Evolutionary conservation across 345 rosid genomes (phyloP), one percentile per base, ranked within the genome.

Genomic region (Citrus cavaleriei): DNA sequence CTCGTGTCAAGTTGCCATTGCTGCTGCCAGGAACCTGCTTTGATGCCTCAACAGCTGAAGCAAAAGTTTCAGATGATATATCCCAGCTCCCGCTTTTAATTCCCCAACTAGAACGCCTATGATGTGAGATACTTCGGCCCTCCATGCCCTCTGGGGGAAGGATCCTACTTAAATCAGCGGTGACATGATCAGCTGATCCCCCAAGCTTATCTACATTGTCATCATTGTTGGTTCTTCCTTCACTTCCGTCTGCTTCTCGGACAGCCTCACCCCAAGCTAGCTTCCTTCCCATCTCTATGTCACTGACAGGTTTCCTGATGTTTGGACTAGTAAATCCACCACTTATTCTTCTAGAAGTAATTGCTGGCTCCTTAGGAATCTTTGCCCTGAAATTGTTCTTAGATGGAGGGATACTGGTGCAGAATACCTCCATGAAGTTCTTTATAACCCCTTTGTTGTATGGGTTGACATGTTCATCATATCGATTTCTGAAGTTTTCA

Each of bases 401-500:
- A 7, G 98, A 93, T 72, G 90, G 76, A 62, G 95, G 89, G 75
- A 96, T 85, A 1, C 70, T 82, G 49, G 97, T 86, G 88, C 88
- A 90, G 82, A 96, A 92, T 16, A 89, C 85, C 80, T 92, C 92
- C 91, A 71, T 85, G 82, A 92, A 93, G 79, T 96, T 96, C 35
- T 82, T 71, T 8, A 91, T 21, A 49, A 91, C 70, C 70, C 99
- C 99, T 87, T 65, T 89, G 86, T 94, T 87, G 78, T 82, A 96
- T 3, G 99, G 98, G 85, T 93, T 96, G 74, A 80, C 79, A 10
- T 67, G 90, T 40, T 86, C 80, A 64, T 90, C 94, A 77, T 93
- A 93, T 32, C 89, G 93, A 76, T 86, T 87, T 85, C 95, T 93
- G 74, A 93, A 93, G 83, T 94, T 96, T 76, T 96, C 99, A 40